Base-by-base conservation (phyloP, 345 rosid genomes). In the Camelina laxa region DNA sequence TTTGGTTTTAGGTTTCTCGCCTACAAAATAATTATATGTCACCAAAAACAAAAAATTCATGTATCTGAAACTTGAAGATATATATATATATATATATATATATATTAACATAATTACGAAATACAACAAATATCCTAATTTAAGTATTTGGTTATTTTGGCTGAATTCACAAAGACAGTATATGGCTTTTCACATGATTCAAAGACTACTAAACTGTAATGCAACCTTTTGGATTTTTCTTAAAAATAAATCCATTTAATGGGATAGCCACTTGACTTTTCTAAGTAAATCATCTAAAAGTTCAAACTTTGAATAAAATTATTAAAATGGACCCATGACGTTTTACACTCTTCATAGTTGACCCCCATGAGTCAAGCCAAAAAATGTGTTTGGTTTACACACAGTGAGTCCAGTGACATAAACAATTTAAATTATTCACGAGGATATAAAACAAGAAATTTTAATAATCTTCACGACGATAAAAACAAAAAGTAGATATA, bases 291-390 rank as follows among this genome's bases (percentile, higher is more conserved):
- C 41, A 69, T 69, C 56, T 19, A 60, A 51, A 30, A 5, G 4
- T 60, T 61, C 44, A 55, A 76, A 69, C 44, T 69, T 69, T 55
- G 51, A 45, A 60, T 60, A 47, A 6, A 33, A 33, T 3, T 12
- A 31, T 60, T 15, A 42, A 76, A 54, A 35, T 54, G 70, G 70
- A 62, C 70, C 75, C 70, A 69, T 69, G 58, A 62, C 75, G 65
- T 54, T 76, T 53, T 62, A 69, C 65, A 76, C 80, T 69, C 74
- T 60, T 41, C 54, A 51, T 53, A 45, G 75, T 64, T 76, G 80
- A 76, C 51, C 30, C 30, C 24, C 20, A 45, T 62, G 55, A 24
- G 58, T 76, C 8, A 31, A 62, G 59, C 80, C 80, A 76, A 76
- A 76, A 44, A 10, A 12, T 35, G 60, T 44, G 70, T 69, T 45